Base-by-base conservation (phyloP, 495 filamentous ascomycete species). In the Cetradonia linearis region DNA sequence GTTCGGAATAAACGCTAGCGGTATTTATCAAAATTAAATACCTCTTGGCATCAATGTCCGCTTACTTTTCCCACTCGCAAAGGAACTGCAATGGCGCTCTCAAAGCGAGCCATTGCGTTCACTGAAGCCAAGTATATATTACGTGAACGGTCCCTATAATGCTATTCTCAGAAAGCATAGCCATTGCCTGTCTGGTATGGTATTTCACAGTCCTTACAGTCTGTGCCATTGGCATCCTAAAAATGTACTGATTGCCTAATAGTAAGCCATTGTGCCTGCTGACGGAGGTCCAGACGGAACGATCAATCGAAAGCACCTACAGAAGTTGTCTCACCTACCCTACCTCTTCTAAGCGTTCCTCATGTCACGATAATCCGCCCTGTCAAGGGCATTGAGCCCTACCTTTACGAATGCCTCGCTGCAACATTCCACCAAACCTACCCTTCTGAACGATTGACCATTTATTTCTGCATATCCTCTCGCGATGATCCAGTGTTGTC, bases 281-380 rank as follows among this genome's bases (percentile, higher is more conserved):
- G 60, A 64, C 42, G 54, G 50, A 34, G 34, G 47, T 58, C 9
- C 56, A 80, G 78, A 73, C 74, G 76, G 69, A 69, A 70, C 44
- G 67, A 77, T 62, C 79, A 74, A 64, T 68, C 72, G 8, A 69
- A 63, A 62, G 70, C 63, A 58, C 76, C 76, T 55, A 68, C 66
- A 34, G 65, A 58, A 40, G 71, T 76, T 28, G 48, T 64, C 25
- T 70, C 74, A 18, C 62, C 66, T 44, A 70, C 65, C 16, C 28
- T 59, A 9, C 59, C 55, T 14, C 37, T 67, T 28, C 40, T 67
- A 3, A 60, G 72, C 34, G 71, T 84, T 16, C 90, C 90, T n/a
- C 88, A 91, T 73, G 78, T 98, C 66, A 96, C 91, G 34, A 81
- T 94, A 60, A 89, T 99, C 62, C 88, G 94, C 5, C 94, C 94